Conservation (phyloP, 164 flowering plant genomes). For the Dillenia turbinata region DNA sequence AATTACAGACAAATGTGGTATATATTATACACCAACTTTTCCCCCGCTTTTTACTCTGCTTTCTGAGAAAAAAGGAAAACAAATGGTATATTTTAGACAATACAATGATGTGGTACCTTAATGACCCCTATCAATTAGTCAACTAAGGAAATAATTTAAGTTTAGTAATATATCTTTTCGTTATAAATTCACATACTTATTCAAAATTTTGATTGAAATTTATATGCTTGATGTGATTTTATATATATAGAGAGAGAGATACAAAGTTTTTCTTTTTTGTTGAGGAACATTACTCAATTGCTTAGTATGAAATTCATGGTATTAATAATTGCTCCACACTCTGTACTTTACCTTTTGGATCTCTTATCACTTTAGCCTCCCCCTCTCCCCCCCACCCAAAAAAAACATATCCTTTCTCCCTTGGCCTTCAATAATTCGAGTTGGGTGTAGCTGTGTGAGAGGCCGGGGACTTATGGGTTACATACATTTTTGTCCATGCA, state of each 20-base stretch:
- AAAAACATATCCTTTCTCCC: not conserved
- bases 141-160: too few species aligned
- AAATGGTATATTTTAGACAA: too few species aligned
- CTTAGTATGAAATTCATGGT: slow-evolving; percentile 46
- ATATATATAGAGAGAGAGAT: too few species aligned
- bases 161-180: too few species aligned
- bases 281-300: slow-evolving; percentile 12
- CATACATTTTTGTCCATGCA: slow-evolving; percentile 8
- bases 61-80: too few species aligned
- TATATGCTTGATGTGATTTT: too few species aligned
- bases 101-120: too few species aligned
- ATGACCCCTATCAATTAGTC: too few species aligned
- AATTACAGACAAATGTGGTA: slow-evolving; percentile 17
- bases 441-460: not conserved
- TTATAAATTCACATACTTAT: too few species aligned
- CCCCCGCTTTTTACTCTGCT: too few species aligned
- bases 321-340: slow-evolving; percentile 48
- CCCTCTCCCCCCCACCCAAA: not conserved
- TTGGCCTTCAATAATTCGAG: slow-evolving; percentile 14
- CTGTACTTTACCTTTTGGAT: slow-evolving; percentile 56
- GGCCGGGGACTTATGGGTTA: not conserved
- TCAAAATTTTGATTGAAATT: too few species aligned
- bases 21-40: slow-evolving; percentile 10
- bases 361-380: slow-evolving; percentile 35
- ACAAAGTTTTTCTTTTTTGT: slow-evolving; percentile 1